These are phyloP conservation scores for Phytophthora foliorum DNA, from an alignment of 352 stramenopile genomes.

Conservation along the genomic window DNA sequence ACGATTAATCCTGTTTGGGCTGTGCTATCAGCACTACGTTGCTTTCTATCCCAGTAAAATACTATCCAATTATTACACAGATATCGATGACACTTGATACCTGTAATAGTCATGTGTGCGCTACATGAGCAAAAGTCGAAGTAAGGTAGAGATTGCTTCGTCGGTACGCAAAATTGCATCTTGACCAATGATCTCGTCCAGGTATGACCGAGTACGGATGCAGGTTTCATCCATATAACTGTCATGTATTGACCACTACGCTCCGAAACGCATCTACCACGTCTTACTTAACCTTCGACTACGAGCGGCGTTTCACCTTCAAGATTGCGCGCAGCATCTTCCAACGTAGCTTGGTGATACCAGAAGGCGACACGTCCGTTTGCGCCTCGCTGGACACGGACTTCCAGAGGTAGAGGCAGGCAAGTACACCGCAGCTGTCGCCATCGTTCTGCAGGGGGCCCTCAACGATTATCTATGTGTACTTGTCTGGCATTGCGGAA, in stretches of 20 bases:
- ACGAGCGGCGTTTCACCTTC: slow-evolving; percentile 10
- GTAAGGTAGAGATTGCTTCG: background rate
- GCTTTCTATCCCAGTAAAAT: too few species aligned
- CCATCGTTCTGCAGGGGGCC: slow-evolving; percentile 10
- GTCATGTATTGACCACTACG: slow-evolving; percentile 6
- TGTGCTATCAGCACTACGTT: too few species aligned
- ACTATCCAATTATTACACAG: background rate
- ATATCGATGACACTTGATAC: background rate
- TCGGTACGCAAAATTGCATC: too few species aligned
- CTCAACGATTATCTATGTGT: too few species aligned
- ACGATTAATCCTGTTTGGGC: too few species aligned
- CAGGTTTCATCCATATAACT: background rate
- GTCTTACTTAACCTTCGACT: background rate
- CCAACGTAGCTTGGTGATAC: background rate
- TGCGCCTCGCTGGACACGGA: background rate
- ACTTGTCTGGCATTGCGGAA: slow-evolving; percentile 3
- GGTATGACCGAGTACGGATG: background rate
- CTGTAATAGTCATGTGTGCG: background rate
- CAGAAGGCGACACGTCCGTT: background rate
- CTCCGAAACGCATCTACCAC: background rate
- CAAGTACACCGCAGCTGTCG: slow-evolving; percentile 16
- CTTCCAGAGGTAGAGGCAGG: slow-evolving; percentile 6
- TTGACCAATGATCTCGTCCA: background rate
- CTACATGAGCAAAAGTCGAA: background rate
- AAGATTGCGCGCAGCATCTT: slow-evolving; percentile 3